Evolutionary conservation across 345 rosid species (phyloP), one percentile per base, ranked within the genome.

Genomic region (Salix brachista): DNA sequence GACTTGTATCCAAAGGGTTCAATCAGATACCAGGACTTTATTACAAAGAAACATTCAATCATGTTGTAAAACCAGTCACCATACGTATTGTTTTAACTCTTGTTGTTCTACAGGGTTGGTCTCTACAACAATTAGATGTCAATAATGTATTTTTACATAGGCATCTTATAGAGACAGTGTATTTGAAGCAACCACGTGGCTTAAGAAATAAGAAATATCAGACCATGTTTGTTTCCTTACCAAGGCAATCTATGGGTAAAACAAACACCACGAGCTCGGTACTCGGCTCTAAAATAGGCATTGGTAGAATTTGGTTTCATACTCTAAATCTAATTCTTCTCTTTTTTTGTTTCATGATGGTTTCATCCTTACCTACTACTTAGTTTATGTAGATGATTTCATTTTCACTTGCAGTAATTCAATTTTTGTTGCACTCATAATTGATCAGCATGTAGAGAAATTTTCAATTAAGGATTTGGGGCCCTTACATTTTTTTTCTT

Each of bases 51-150:
- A 56, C 5, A 8, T 56, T 21, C 0, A n/a, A 1, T 21, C 26
- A 0, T 7, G 26, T n/a, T 21, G 26, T 56, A 2, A n/a, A 56
- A 56, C 12, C 2, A 56, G 0, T 0, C 3, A 56, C 26, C 4
- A 21, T 56, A 2, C 1, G 0, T 0, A 6, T 0, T 21, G 2
- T 21, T 4, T 21, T n/a, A 0, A 54, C 13, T 4, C 21, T 54
- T 54, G 13, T 0, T 2, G 3, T 54, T 54, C n/a, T 56, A 0
- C 5, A 21, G 2, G 25, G 12, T 0, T 56, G 61, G 61, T 21
- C 61, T 8, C 0, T 56, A 0, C 4, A 1, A 0, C 26, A 56
- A 21, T 3, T n/a, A 9, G 13, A 56, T 0, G 5, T 56, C 0
- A 56, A n/a, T 8, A 8, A 56, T 56, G 61, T 1, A 0, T 56